Evolutionary conservation across 441 rosid species (phyloP).

Genomic region (Gossypium schwendimanii): DNA sequence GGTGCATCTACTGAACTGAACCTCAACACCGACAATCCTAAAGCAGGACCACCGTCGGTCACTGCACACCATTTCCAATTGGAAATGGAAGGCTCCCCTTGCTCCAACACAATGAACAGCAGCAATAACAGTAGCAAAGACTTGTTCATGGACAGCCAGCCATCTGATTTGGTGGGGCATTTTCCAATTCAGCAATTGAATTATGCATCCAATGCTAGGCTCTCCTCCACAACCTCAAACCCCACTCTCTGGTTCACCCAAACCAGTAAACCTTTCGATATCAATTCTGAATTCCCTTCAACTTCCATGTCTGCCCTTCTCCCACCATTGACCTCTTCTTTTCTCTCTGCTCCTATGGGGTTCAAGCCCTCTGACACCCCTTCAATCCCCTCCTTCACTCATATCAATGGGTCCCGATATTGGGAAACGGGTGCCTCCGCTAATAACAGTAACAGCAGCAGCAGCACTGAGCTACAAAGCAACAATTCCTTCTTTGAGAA

Average conservation of each 20-base stretch:
- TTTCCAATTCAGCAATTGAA: conserved; percentile 42
- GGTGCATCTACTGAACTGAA: conserved; percentile 29
- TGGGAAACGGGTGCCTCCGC: conserved; percentile 34
- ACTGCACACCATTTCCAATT: conserved; percentile 21
- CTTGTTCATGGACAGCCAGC: conserved; percentile 26
- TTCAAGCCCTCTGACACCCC: conserved; percentile 32
- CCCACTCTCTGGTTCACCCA: conserved; percentile 38
- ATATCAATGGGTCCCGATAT: conserved; percentile 24
- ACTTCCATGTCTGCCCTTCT: conserved; percentile 24
- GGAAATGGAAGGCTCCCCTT: conserved; percentile 24
- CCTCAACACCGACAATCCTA: conserved; percentile 24
- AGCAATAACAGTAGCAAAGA: conserved; percentile 25
- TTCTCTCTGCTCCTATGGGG: conserved; percentile 25
- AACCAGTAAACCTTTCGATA: conserved; percentile 28
- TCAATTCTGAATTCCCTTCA: conserved; percentile 38
- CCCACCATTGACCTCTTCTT: conserved; percentile 33
- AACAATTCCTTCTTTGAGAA: conserved; percentile 39
- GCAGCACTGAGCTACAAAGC: conserved; percentile 35
- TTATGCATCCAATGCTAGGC: conserved; percentile 31
- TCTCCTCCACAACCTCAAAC: conserved; percentile 21
- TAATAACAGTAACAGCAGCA: conserved; percentile 30
- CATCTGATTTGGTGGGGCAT: conserved; percentile 30
- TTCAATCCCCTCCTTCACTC: conserved; percentile 22
- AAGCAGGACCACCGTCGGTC: conserved; percentile 13
- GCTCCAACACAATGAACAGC: conserved; percentile 18